Percentiles rank a stretch among this genome's conserved stretches.
Evolutionary conservation across 768 basidiomycete species (phyloP).

Genomic region (Russula compacta): DNA sequence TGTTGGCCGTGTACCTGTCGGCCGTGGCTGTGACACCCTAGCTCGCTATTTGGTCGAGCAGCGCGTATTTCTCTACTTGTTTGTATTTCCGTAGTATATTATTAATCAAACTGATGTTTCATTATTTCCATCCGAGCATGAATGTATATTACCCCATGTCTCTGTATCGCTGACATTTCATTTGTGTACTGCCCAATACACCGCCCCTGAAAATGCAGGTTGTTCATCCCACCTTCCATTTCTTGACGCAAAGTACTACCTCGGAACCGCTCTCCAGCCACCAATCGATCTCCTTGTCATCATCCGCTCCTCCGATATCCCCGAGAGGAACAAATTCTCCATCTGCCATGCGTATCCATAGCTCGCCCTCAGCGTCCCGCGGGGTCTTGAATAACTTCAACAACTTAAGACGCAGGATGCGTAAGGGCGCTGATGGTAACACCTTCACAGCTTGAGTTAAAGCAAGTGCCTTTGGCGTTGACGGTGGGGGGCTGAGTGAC

Average conservation of each 20-base stretch:
- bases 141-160: background rate
- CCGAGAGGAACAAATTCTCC: constrained; percentile 37
- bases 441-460: constrained; percentile 37
- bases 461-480: constrained; percentile 11
- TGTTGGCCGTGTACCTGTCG: no score
- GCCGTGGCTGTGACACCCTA: background rate
- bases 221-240: background rate
- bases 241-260: constrained; percentile 23
- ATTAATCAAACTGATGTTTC: background rate
- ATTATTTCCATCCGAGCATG: background rate
- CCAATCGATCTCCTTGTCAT: constrained; percentile 54
- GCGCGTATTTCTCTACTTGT: background rate
- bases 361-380: constrained; percentile 27
- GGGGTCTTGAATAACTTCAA: constrained; percentile 27
- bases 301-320: constrained; percentile 24
- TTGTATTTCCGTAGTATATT: background rate
- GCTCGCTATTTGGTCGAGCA: background rate
- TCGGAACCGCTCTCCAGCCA: constrained; percentile 49
- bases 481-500: background rate
- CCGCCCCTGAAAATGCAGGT: background rate
- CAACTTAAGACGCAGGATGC: constrained; percentile 53
- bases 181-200: no score
- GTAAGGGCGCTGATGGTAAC: constrained; percentile 61
- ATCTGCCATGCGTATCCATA: constrained; percentile 54
- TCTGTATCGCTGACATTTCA: background rate